Percentiles rank a stretch among this genome's conserved stretches.
phyloP scores from a whole-genome alignment of 2,329 filamentous ascomycete genomes.

The Neonectria magnoliae region DNA sequence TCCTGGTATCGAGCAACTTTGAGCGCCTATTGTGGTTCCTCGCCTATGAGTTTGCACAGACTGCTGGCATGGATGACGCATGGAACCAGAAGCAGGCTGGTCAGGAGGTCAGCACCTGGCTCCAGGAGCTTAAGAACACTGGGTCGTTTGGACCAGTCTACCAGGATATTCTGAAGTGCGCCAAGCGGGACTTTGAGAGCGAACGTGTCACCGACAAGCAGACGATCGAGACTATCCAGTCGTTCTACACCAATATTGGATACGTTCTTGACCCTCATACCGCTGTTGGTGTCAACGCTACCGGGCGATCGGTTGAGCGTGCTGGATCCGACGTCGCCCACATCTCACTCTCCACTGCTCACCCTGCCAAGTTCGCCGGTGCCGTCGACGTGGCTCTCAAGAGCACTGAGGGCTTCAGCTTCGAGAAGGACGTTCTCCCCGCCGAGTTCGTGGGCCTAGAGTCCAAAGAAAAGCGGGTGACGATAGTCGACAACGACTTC shows the following conservation, averaged over 20 bases:
- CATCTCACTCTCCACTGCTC: conserved; percentile 90
- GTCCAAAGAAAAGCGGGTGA: conserved; percentile 78
- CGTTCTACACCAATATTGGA: conserved; percentile 66
- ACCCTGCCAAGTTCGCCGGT: conserved; percentile 92
- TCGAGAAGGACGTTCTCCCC: conserved; percentile 79
- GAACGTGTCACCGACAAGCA: conserved; percentile 75
- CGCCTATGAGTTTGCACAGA: conserved; percentile 74
- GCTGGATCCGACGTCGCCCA: conserved; percentile 67
- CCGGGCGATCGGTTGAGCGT: conserved; percentile 73
- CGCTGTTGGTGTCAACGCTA: conserved; percentile 84
- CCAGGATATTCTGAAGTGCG: conserved; percentile 74
- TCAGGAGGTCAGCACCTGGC: conserved; percentile 81
- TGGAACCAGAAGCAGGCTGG: conserved; percentile 77
- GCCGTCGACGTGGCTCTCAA: conserved; percentile 85
- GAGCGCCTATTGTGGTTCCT: conserved; percentile 96
- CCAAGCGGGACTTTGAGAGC: conserved; percentile 80
- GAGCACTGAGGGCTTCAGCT: conserved; percentile 77
- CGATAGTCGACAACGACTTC: conserved; percentile 76
- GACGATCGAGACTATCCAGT: conserved; percentile 72
- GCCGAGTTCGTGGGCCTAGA: conserved; percentile 84
- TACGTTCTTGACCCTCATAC: conserved; percentile 96
- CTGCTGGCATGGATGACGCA: conserved; percentile 69
- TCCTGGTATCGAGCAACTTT: conserved; percentile 95
- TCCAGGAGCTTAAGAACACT: conserved; percentile 79
- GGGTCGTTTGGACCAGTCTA: conserved; percentile 86